Evolutionary conservation across 1,284 basidiomycete species (phyloP).

Genomic region (Boletus austroedulis): DNA sequence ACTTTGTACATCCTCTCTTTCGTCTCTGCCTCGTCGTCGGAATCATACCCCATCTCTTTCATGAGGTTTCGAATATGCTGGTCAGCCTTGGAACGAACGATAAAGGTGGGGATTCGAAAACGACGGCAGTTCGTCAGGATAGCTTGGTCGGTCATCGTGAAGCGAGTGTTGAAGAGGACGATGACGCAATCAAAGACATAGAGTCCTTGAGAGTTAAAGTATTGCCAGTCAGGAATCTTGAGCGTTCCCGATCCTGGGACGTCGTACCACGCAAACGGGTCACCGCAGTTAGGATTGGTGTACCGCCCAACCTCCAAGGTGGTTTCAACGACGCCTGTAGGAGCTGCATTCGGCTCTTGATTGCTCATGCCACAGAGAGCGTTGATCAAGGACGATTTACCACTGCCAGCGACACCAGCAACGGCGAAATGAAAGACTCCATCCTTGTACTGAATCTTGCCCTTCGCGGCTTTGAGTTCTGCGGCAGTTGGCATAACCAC

Average conservation of each 20-base stretch:
- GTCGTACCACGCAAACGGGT: slow-evolving; percentile 37
- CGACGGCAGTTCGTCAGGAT: slow-evolving; percentile 31
- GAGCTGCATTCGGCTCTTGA: slow-evolving; percentile 29
- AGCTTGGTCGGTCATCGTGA: slow-evolving; percentile 34
- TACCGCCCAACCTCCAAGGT: slow-evolving; percentile 32
- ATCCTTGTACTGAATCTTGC: slow-evolving; percentile 26
- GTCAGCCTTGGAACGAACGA: slow-evolving; percentile 40
- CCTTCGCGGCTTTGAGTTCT: slow-evolving; percentile 27
- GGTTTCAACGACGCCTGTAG: slow-evolving; percentile 33
- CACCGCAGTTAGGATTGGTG: slow-evolving; percentile 22
- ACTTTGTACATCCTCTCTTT: slow-evolving; percentile 22
- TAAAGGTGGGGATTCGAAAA: slow-evolving; percentile 35
- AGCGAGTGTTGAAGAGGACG: slow-evolving; percentile 33
- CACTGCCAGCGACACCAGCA: slow-evolving; percentile 36
- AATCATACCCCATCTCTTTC: slow-evolving; percentile 32
- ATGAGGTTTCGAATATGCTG: slow-evolving; percentile 35
- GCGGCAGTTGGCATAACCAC: slow-evolving; percentile 29
- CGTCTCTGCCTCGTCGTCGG: slow-evolving; percentile 18
- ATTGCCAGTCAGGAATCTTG: slow-evolving; percentile 36
- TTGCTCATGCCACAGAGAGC: slow-evolving; percentile 33
- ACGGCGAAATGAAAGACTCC: slow-evolving; percentile 35
- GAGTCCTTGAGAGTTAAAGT: slow-evolving; percentile 39
- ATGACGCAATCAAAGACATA: slow-evolving; percentile 39
- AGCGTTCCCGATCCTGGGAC: slow-evolving; percentile 39
- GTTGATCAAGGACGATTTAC: slow-evolving; percentile 40